Percentiles rank a stretch among this genome's conserved stretches.
Conservation (phyloP, 1,284 basidiomycete species). For the Austroboletus novae-zelandiae region DNA sequence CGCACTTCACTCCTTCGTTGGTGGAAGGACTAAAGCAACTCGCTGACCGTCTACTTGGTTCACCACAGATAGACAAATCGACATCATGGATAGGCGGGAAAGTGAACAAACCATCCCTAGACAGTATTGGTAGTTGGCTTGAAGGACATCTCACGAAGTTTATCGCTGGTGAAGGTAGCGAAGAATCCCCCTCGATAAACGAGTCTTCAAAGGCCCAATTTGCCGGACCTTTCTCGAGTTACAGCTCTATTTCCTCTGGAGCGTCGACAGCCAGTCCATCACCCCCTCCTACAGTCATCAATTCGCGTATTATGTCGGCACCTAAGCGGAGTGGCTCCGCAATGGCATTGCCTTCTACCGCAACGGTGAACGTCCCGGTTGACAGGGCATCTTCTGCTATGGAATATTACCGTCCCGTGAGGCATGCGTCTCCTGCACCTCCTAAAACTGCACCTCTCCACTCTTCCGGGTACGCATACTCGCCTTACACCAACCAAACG, state of each 20-base stretch:
- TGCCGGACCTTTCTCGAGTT: constrained; percentile 90
- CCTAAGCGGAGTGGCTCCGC: constrained; percentile 63
- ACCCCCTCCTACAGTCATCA: constrained; percentile 59
- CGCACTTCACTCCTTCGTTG: constrained; percentile 67
- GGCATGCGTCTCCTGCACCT: constrained; percentile 46
- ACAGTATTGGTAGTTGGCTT: constrained; percentile 90
- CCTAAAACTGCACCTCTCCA: constrained; percentile 32
- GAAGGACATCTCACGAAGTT: constrained; percentile 96
- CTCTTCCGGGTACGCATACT: constrained; percentile 19
- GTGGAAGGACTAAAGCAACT: constrained; percentile 80
- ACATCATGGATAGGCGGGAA: constrained; percentile 82
- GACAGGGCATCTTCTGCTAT: constrained; percentile 76
- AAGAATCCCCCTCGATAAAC: constrained; percentile 40
- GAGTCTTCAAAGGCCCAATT: constrained; percentile 42
- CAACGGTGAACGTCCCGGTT: constrained; percentile 47
- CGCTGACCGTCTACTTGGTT: constrained; percentile 78
- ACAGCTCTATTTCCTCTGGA: constrained; percentile 88
- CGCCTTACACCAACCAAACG: constrained; percentile 33
- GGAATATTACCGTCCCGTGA: constrained; percentile 56
- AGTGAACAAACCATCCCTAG: constrained; percentile 84
- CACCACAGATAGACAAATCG: constrained; percentile 69
- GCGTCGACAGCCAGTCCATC: constrained; percentile 70
- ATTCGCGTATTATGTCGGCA: constrained; percentile 40
- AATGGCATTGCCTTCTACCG: constrained; percentile 48
- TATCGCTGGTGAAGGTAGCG: constrained; percentile 84